Conservation (phyloP, 495 filamentous ascomycete genomes). For the Cercophora sp. region DNA sequence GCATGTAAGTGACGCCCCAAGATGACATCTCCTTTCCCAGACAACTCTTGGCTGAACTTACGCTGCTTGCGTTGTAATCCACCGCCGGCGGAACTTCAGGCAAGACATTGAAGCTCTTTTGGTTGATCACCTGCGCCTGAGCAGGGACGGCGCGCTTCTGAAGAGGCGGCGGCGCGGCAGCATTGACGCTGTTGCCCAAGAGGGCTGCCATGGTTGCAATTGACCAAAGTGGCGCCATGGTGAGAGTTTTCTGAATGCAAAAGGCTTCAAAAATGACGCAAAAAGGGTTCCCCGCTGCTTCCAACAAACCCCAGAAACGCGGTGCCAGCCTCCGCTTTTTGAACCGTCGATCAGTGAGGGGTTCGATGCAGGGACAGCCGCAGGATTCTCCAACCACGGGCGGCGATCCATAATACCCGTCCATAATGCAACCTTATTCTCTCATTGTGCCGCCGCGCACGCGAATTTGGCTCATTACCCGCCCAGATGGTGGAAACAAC, state of each 20-base stretch:
- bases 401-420: background rate
- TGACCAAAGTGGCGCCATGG: slow-evolving; percentile 15
- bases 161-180: slow-evolving; percentile 1
- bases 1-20: background rate
- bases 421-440: background rate
- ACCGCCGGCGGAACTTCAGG: slow-evolving; percentile 10
- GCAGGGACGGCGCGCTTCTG: slow-evolving; percentile 21
- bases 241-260: background rate
- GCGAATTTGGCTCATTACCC: too few relatives aligned
- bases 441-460: slow-evolving; percentile 5
- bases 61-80: slow-evolving; percentile 18
- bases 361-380: slow-evolving; percentile 11
- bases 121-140: slow-evolving; percentile 41
- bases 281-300: background rate
- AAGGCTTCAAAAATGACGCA: background rate
- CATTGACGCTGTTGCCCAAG: background rate
- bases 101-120: slow-evolving; percentile 39
- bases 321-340: slow-evolving; percentile 9
- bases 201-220: slow-evolving; percentile 9
- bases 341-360: slow-evolving; percentile 7
- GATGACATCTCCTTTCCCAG: background rate
- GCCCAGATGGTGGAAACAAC: too few relatives aligned
- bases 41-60: background rate
- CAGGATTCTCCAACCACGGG: slow-evolving; percentile 2
- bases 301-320: background rate